These are phyloP conservation scores for Sechiopsis laciniata DNA, from an alignment of 306 rosid genomes.

Conservation along the genomic window DNA sequence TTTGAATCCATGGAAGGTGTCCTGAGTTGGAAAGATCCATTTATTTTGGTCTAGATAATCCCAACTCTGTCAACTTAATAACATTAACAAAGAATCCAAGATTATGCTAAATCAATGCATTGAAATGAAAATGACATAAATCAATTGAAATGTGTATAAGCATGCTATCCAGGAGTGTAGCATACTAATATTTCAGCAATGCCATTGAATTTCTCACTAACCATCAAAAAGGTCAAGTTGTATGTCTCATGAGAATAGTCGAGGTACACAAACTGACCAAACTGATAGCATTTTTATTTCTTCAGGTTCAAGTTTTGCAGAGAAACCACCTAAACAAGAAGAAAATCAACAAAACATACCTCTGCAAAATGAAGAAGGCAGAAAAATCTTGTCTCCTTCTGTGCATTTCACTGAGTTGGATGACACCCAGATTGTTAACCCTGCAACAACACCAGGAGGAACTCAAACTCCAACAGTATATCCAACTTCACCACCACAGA, in stretches of 20 bases:
- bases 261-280: neutral
- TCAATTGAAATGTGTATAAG: neutral
- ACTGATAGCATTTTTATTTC: constrained; percentile 25
- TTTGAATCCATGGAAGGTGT: neutral
- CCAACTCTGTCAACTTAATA: neutral
- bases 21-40: neutral
- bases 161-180: neutral
- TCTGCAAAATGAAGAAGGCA: constrained; percentile 36
- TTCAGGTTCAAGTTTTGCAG: constrained; percentile 57
- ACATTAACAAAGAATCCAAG: neutral
- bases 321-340: constrained; percentile 36
- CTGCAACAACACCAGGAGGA: constrained; percentile 37
- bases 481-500: constrained; percentile 21
- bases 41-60: neutral
- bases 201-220: neutral
- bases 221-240: too few relatives aligned
- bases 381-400: constrained; percentile 37
- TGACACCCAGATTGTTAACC: constrained; percentile 56
- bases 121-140: neutral
- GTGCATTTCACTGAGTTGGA: constrained; percentile 39
- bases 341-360: constrained; percentile 27
- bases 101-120: neutral
- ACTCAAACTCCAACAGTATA: constrained; percentile 24
- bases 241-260: too few relatives aligned
- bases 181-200: neutral